Conservation (phyloP, 2,329 filamentous ascomycete species). For the Didymella lethalis region DNA sequence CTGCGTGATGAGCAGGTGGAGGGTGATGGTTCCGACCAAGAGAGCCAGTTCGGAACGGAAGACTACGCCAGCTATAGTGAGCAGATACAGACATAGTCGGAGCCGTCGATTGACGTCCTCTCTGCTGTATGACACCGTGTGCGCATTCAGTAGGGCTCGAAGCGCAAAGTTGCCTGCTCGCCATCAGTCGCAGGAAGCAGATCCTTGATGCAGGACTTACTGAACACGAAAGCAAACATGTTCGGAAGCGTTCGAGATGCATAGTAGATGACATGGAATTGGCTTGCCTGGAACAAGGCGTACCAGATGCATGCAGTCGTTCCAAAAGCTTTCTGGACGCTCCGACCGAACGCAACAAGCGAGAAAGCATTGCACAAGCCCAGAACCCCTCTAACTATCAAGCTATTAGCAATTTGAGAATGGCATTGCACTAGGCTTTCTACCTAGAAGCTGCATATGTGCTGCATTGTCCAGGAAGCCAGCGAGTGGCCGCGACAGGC, state of each 20-base stretch:
- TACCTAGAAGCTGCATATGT: conserved; percentile 66
- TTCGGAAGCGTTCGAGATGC: conserved; percentile 91
- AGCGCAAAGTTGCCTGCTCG: conserved; percentile 70
- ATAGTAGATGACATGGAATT: conserved; percentile 95
- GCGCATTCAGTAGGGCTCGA: conserved; percentile 59
- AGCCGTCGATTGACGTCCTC: conserved; percentile 57
- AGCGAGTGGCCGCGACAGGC: conserved; percentile 72
- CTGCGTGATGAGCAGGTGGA: conserved; percentile 67
- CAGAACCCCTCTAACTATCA: conserved; percentile 74
- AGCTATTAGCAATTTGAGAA: background rate
- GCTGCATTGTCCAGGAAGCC: conserved; percentile 63
- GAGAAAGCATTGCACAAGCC: conserved; percentile 77
- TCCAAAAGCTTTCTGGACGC: conserved; percentile 74
- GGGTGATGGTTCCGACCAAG: conserved; percentile 72
- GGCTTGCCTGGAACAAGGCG: conserved; percentile 75
- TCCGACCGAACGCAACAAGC: conserved; percentile 70
- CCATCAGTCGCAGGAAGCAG: conserved; percentile 2
- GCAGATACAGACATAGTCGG: conserved; percentile 72
- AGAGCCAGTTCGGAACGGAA: conserved; percentile 92
- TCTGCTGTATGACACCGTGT: conserved; percentile 48
- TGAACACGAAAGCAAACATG: conserved; percentile 91
- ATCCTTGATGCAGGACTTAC: conserved; percentile 59
- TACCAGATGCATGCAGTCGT: conserved; percentile 77
- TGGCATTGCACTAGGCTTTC: conserved; percentile 5
- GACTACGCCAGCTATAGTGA: conserved; percentile 81